phyloP scores from a whole-genome alignment of 2,329 filamentous ascomycete genomes.

The Stagonosporopsis rhizophila region DNA sequence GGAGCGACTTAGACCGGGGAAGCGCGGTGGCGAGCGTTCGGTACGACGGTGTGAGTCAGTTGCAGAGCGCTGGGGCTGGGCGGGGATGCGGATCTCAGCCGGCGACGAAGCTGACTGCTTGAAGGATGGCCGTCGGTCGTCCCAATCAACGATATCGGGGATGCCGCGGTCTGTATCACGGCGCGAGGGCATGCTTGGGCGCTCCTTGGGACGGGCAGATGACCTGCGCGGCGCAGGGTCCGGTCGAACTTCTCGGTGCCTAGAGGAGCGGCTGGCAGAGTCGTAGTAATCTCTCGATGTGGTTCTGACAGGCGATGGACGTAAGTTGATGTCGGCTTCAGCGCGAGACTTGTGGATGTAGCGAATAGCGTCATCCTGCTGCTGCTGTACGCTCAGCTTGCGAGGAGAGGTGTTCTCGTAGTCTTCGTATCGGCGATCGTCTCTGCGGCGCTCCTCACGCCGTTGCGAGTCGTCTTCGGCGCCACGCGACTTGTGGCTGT shows the following conservation, averaged over 20 bases:
- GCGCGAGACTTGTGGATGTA: slow-evolving; percentile 41
- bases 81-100: slow-evolving; percentile 40
- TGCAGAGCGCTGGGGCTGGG: slow-evolving; percentile 40
- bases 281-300: slow-evolving; percentile 45
- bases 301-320: slow-evolving; percentile 37
- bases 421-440: slow-evolving; percentile 26
- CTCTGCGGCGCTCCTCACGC: slow-evolving; percentile 22
- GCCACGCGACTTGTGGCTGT: slow-evolving; percentile 39
- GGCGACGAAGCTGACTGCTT: slow-evolving; percentile 49
- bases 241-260: slow-evolving; percentile 36
- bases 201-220: slow-evolving; percentile 45
- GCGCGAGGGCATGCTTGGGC: slow-evolving; percentile 28
- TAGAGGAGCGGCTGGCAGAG: slow-evolving; percentile 33
- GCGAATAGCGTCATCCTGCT: slow-evolving; percentile 36
- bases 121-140: slow-evolving; percentile 44
- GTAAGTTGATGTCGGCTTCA: slow-evolving; percentile 34
- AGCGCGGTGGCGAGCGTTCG: slow-evolving; percentile 40
- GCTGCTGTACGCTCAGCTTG: slow-evolving; percentile 37
- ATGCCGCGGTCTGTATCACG: slow-evolving; percentile 38
- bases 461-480: slow-evolving; percentile 20
- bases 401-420: slow-evolving; percentile 27
- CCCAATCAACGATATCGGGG: slow-evolving; percentile 46
- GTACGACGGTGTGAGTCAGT: slow-evolving; percentile 36
- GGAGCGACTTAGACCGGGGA: slow-evolving; percentile 48
- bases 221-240: slow-evolving; percentile 42